Base-by-base conservation (phyloP, 768 basidiomycete species). In the Neoboletus magnificus region DNA sequence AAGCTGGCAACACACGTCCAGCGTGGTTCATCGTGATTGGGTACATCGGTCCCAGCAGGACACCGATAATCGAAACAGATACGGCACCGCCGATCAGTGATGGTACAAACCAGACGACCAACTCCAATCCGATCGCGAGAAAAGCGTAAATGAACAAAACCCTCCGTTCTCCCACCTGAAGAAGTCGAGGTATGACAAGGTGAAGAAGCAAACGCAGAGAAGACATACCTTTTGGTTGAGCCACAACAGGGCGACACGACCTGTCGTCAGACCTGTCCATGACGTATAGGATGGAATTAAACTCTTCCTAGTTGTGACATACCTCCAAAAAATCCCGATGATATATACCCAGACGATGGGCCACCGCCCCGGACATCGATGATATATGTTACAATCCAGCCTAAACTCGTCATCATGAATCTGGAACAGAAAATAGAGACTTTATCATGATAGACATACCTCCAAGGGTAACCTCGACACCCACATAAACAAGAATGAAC, bases 361-460 rank as follows among this genome's bases (percentile, higher is more conserved):
- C 81, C 81, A 18, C 79, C 81, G 2, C 71, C 71, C 33, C 79
- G 72, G 4, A 73, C 66, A 29, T 76, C 56, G 43, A 77, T 75
- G 22, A 80, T 67, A 54, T 77, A 89, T 0, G 87, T 85, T 10
- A 86, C 85, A 36, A 86, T 87, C 87, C 87, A 89, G 4, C 87
- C 85, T 83, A 45, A 35, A 43, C 5, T 15, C 33, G 5, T 29
- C 20, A 32, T 29, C 30, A 11, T 58, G 22, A 47, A 52, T 44
- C 6, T 12, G 22, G 13, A 1, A 22, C n/a, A 25, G 5, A 11
- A 39, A 6, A 7, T n/a, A 12, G n/a, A 46, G 18, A 46, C 10
- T 3, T 16, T 1, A 30, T 15, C 46, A n/a, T 7, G 40, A 15
- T 1, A 51, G 43, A 57, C 59, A 41, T 55, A 76, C 76, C 76